Evolutionary conservation across 345 rosid species (phyloP).

Genomic region (Bretschneidera sinensis): DNA sequence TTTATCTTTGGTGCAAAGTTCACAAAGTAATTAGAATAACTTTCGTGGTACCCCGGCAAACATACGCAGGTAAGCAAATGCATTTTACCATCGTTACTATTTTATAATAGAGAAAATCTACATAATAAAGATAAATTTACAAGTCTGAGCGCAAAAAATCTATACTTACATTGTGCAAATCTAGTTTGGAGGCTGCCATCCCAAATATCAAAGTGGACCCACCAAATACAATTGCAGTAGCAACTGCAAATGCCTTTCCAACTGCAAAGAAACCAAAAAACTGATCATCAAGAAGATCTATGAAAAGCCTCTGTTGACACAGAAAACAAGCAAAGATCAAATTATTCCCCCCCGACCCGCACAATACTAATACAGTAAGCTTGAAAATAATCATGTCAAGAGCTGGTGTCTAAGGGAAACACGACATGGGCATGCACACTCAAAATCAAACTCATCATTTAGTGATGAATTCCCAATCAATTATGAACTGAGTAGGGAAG

Average conservation of each 20-base stretch:
- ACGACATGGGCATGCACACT: background rate
- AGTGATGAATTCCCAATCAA: no score
- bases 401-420: background rate
- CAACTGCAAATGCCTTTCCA: constrained; percentile 80
- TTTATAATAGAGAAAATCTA: background rate
- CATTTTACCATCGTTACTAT: background rate
- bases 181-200: constrained; percentile 57
- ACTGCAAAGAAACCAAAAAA: constrained; percentile 31
- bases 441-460: no score
- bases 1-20: no score
- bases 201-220: constrained; percentile 57
- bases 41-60: no score
- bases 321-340: no score
- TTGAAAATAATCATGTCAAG: no score
- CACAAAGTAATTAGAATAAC: no score
- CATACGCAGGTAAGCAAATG: background rate
- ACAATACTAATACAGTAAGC: no score
- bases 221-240: constrained; percentile 71
- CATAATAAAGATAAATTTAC: background rate
- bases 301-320: background rate
- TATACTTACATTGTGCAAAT: constrained; percentile 53
- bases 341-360: no score
- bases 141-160: background rate
- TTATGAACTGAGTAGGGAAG: no score
- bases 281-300: no score